Evolutionary conservation across 2,329 filamentous ascomycete genomes (phyloP).

Genomic region (Albifimbria verrucaria): DNA sequence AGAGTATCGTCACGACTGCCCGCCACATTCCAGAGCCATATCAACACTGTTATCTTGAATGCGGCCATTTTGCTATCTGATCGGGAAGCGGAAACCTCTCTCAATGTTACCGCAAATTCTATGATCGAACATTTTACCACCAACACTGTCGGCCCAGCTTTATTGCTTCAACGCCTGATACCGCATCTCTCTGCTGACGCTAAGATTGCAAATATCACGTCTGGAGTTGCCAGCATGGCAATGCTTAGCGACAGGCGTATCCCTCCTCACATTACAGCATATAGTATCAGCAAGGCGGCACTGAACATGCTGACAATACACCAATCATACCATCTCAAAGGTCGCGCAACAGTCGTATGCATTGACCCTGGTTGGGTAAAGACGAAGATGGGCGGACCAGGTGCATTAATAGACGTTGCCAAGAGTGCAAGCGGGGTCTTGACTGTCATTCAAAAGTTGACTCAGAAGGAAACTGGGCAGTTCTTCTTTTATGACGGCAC

Average conservation of each 20-base stretch:
- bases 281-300: background rate
- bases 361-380: background rate
- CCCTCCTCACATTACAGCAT: background rate
- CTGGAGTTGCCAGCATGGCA: background rate
- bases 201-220: background rate
- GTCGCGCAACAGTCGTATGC: background rate
- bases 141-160: background rate
- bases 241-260: constrained; percentile 1
- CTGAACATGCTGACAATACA: constrained; percentile 1
- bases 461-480: background rate
- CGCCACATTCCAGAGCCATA: background rate
- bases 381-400: background rate
- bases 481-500: background rate
- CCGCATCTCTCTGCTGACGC: background rate
- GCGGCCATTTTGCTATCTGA: background rate
- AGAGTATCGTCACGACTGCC: background rate
- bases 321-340: background rate
- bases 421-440: background rate
- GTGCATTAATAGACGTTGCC: background rate
- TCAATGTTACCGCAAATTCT: background rate
- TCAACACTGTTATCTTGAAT: background rate
- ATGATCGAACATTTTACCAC: constrained; percentile 1
- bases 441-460: background rate
- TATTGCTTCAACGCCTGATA: background rate
- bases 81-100: background rate